phyloP scores from a whole-genome alignment of 352 stramenopile genomes.

The Peronosclerospora sorghi region DNA sequence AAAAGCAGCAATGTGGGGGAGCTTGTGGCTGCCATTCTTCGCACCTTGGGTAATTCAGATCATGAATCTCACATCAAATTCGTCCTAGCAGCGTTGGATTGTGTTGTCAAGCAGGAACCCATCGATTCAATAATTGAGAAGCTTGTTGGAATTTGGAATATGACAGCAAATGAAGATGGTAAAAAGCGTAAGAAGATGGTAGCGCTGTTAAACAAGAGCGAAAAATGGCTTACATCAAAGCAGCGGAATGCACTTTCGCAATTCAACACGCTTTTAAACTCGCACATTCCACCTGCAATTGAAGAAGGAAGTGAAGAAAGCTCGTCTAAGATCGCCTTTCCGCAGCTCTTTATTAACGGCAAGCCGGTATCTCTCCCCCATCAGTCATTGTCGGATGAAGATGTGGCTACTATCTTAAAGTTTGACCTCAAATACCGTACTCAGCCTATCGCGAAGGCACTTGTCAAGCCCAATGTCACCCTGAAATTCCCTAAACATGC shows the following conservation, averaged over 20 bases:
- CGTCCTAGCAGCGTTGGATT: slow-evolving; percentile 42
- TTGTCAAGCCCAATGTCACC: slow-evolving; percentile 47
- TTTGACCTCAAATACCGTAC: slow-evolving; percentile 67
- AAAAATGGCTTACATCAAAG: slow-evolving; percentile 15
- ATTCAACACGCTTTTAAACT: slow-evolving; percentile 34
- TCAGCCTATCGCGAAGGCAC: slow-evolving; percentile 53
- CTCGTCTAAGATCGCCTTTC: slow-evolving; percentile 5
- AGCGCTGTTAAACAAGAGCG: slow-evolving; percentile 11
- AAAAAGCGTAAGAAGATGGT: slow-evolving; percentile 17
- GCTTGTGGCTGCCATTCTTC: slow-evolving; percentile 37
- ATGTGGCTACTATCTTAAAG: slow-evolving; percentile 47
- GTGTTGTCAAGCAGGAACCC: slow-evolving; percentile 42
- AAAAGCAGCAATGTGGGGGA: slow-evolving; percentile 16
- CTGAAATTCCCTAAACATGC: slow-evolving; percentile 40
- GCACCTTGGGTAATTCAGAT: slow-evolving; percentile 43
- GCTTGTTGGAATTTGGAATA: slow-evolving; percentile 31
- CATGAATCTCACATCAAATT: slow-evolving; percentile 38
- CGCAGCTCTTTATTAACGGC: slow-evolving; percentile 64
- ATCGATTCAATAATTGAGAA: slow-evolving; percentile 39
- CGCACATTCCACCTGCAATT: slow-evolving; percentile 17
- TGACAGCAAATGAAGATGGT: slow-evolving; percentile 11
- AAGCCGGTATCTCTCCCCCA: slow-evolving; percentile 42
- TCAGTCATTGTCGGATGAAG: slow-evolving; percentile 43
- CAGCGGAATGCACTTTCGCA: slow-evolving; percentile 21
- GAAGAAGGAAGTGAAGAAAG: slow-evolving; percentile 9